A percentile compares a stretch with the other conserved stretches of the same genome.
Evolutionary conservation across 176 grass and related monocot species (phyloP).

Genomic region (Juncus inflexus): DNA sequence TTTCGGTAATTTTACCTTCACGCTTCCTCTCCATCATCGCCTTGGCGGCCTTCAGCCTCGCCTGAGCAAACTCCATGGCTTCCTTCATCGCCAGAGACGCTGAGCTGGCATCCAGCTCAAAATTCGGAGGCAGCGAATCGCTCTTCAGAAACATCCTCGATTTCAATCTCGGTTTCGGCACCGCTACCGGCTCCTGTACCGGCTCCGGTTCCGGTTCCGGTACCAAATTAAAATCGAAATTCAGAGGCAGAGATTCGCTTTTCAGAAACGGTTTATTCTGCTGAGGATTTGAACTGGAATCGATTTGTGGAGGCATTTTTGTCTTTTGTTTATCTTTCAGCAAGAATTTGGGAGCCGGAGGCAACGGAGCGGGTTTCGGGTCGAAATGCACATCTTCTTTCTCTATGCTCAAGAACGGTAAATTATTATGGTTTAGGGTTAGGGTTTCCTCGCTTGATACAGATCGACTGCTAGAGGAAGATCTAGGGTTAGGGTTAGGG

Average conservation of each 20-base stretch:
- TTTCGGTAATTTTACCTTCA: conserved; percentile 53
- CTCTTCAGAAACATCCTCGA: conserved; percentile 17
- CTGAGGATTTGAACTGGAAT: conserved; percentile 5
- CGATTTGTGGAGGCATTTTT: conserved; percentile 1
- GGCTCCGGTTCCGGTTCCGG: neutral
- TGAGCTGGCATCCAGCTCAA: conserved; percentile 55
- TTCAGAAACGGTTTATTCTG: conserved; percentile 5
- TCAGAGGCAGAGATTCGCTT: conserved; percentile 20
- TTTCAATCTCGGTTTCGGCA: neutral
- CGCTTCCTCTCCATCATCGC: conserved; percentile 78
- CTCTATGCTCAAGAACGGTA: conserved; percentile 56
- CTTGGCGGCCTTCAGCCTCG: conserved; percentile 90
- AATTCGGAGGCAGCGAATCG: conserved; percentile 24
- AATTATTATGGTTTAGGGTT: conserved; percentile 19
- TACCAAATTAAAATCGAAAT: conserved; percentile 24
- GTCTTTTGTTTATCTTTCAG: conserved; percentile 45
- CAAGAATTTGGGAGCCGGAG: conserved; percentile 46
- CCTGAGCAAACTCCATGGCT: conserved; percentile 92
- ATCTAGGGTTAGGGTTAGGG: conserved; percentile 14
- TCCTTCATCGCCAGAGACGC: conserved; percentile 72
- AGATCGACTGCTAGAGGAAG: conserved; percentile 42
- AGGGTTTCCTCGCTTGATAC: conserved; percentile 44
- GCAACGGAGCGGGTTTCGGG: conserved; percentile 35
- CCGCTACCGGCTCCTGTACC: neutral
- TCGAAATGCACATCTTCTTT: conserved; percentile 38